Conservation (phyloP, 164 flowering plant genomes). For the Vitis rupestris region DNA sequence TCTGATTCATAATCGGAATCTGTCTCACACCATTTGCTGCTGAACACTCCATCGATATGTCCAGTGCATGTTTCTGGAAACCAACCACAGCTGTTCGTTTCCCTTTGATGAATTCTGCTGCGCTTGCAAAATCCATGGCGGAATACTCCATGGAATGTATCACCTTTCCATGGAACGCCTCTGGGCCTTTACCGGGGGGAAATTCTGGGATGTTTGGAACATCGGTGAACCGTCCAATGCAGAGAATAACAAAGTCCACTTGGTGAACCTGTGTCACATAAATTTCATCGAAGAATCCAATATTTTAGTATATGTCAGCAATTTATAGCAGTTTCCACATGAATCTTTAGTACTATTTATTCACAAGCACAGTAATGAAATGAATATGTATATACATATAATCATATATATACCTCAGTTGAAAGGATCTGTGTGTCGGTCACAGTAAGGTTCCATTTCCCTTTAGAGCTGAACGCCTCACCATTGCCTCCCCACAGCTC, state of each 20-base stretch:
- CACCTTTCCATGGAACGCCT: constrained; percentile 32
- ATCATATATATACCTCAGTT: constrained; percentile 15
- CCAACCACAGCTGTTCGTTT: constrained; percentile 33
- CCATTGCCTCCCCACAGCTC: constrained; percentile 35
- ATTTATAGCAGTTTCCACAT: no score
- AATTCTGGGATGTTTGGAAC: constrained; percentile 40
- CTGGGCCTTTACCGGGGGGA: constrained; percentile 26
- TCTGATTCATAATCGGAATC: no score
- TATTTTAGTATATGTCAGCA: no score
- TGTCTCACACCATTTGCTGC: constrained; percentile 23
- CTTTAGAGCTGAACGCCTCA: constrained; percentile 23
- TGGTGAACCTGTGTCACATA: constrained; percentile 6
- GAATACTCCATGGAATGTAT: constrained; percentile 39
- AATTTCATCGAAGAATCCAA: no score
- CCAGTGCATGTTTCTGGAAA: constrained; percentile 33
- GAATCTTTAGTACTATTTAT: no score
- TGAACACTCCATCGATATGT: constrained; percentile 30
- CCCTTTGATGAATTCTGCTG: constrained; percentile 18
- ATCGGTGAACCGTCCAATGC: constrained; percentile 42
- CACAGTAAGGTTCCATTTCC: constrained; percentile 38
- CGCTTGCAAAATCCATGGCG: no score
- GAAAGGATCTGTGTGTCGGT: constrained; percentile 12
- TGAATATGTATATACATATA: no score
- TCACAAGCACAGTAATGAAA: no score
- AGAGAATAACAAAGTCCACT: constrained; percentile 47